Evolutionary conservation across 2,329 filamentous ascomycete species (phyloP).

Genomic region (Berkeleyomyces rouxiae): DNA sequence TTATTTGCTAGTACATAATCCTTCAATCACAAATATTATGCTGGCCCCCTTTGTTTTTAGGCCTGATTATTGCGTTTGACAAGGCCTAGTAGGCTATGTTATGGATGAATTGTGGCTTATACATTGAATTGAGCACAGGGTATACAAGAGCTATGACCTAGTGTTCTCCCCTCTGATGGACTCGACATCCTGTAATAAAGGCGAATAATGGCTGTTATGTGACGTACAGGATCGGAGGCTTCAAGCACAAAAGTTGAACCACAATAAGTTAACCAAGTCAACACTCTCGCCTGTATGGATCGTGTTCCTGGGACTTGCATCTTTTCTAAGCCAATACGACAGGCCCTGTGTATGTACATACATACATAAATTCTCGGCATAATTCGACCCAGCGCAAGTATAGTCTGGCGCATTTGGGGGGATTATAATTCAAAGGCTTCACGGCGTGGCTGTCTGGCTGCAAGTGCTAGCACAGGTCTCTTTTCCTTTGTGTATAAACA

Average conservation of each 20-base stretch:
- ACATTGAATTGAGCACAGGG: background rate
- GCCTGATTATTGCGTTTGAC: background rate
- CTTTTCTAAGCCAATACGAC: background rate
- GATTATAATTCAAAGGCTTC: no score
- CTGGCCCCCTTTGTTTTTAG: background rate
- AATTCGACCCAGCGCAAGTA: background rate
- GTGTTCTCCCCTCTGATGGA: background rate
- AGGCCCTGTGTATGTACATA: background rate
- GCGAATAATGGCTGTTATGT: background rate
- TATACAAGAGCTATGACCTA: background rate
- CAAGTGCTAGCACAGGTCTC: background rate
- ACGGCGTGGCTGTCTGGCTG: no score
- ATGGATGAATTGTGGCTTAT: slow-evolving; percentile 2
- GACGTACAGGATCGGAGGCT: background rate
- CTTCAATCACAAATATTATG: background rate
- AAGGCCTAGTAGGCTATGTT: background rate
- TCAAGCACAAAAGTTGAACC: background rate
- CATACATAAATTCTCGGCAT: background rate
- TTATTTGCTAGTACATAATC: background rate
- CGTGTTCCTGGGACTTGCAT: background rate
- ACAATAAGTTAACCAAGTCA: background rate
- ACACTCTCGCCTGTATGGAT: background rate
- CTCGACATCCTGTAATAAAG: background rate
- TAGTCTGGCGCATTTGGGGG: no score
- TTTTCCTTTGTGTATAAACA: background rate